Percentiles rank a stretch among this genome's conserved stretches.
Evolutionary conservation across 345 rosid genomes (phyloP).

Genomic region (Zanthoxylum bungeanum): DNA sequence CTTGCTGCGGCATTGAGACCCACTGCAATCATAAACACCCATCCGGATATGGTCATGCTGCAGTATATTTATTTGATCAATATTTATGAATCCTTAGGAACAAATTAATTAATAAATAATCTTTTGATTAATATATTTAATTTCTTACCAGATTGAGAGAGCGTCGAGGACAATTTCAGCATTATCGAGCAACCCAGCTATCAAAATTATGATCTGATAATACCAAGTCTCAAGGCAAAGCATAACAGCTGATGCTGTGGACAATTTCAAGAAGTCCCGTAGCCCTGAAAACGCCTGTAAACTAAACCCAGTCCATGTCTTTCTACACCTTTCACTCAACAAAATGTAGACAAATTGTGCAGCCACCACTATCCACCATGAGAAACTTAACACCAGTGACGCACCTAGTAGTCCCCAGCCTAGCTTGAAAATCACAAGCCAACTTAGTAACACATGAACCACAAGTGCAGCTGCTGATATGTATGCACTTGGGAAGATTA

Average conservation of each 20-base stretch:
- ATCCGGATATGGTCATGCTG: conserved; percentile 60
- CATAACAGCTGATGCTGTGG: conserved; percentile 66
- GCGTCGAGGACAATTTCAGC: conserved; percentile 60
- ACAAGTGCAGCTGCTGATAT: conserved; percentile 45
- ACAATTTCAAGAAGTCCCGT: conserved; percentile 46
- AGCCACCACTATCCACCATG: conserved; percentile 57
- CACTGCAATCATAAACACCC: conserved; percentile 60
- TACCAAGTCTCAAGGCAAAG: conserved; percentile 64
- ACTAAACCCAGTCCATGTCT: conserved; percentile 56
- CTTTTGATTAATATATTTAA: too few species aligned
- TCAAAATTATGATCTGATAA: conserved; percentile 48
- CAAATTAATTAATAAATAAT: too few species aligned
- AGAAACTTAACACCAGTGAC: conserved; percentile 41
- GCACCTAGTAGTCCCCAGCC: conserved; percentile 49
- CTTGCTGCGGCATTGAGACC: conserved; percentile 84
- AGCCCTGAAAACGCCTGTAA: conserved; percentile 51
- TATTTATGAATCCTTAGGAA: too few species aligned
- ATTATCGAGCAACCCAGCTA: conserved; percentile 57
- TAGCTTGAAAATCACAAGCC: conserved; percentile 44
- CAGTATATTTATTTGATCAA: too few species aligned
- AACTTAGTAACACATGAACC: conserved; percentile 44
- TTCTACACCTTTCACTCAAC: conserved; percentile 36
- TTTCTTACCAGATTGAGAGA: conserved; percentile 47
- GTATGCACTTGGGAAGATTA: conserved; percentile 65
- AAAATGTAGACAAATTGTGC: conserved; percentile 55